phyloP scores from a whole-genome alignment of 345 rosid species.

The Bruguiera sexangula region DNA sequence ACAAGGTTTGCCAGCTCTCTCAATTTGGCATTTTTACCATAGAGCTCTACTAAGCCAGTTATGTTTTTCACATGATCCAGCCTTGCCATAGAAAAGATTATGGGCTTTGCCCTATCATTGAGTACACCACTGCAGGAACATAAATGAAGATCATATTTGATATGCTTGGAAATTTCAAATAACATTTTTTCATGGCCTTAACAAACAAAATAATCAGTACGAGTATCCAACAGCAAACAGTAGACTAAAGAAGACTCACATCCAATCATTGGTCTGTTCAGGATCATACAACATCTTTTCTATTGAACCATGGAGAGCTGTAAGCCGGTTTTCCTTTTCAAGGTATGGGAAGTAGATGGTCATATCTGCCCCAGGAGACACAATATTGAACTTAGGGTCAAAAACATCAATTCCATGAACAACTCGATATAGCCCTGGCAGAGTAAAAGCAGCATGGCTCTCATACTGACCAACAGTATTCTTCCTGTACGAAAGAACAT shows the following conservation, averaged over 20 bases:
- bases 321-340: constrained; percentile 61
- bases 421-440: constrained; percentile 88
- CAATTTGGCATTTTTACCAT: constrained; percentile 58
- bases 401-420: constrained; percentile 97
- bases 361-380: constrained; percentile 99
- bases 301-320: constrained; percentile 78
- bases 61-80: constrained; percentile 90
- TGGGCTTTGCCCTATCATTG: constrained; percentile 73
- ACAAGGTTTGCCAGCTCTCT: constrained; percentile 90
- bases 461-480: constrained; percentile 97
- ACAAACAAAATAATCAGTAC: background rate
- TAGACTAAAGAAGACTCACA: constrained; percentile 49
- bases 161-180: too few species aligned
- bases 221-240: background rate
- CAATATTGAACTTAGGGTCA: constrained; percentile 97
- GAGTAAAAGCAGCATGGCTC: constrained; percentile 88
- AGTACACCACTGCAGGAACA: constrained; percentile 57
- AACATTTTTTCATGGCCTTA: background rate
- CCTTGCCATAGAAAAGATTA: constrained; percentile 97
- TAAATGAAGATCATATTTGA: too few species aligned
- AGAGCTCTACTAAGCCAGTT: constrained; percentile 84
- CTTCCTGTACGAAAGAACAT: constrained; percentile 50
- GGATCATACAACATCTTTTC: constrained; percentile 77
- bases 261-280: constrained; percentile 66
- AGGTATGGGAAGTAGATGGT: constrained; percentile 76